Conservation (phyloP, 192 early-diverging fungal genomes). For the Obelidium mucronatum region DNA sequence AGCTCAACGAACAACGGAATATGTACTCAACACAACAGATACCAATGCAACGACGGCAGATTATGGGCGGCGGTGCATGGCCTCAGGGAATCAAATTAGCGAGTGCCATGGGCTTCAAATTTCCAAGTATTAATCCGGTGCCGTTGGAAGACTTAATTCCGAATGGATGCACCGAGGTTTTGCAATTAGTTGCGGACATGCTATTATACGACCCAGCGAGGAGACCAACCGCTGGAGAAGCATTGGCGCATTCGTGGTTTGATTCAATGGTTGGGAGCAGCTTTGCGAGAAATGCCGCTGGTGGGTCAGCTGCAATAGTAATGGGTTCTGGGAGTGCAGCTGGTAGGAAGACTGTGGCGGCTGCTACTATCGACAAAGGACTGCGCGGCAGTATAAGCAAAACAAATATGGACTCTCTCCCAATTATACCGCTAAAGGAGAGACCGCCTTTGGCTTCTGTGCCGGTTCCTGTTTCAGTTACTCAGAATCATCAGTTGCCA, state of each 20-base stretch:
- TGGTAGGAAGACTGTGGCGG: background rate
- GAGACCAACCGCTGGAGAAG: slow-evolving; percentile 78
- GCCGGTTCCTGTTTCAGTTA: background rate
- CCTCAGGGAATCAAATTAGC: slow-evolving; percentile 58
- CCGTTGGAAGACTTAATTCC: slow-evolving; percentile 66
- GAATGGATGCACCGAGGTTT: slow-evolving; percentile 58
- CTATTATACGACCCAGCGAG: slow-evolving; percentile 81
- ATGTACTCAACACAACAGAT: background rate
- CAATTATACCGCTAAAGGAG: background rate
- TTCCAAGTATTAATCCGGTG: slow-evolving; percentile 44
- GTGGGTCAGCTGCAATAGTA: no score
- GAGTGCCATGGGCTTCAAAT: slow-evolving; percentile 61
- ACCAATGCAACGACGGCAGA: slow-evolving; percentile 1
- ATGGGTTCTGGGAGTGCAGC: no score
- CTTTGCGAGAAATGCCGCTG: background rate
- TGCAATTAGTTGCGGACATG: slow-evolving; percentile 73
- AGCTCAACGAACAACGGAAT: background rate
- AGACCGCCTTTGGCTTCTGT: background rate
- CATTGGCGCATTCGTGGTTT: slow-evolving; percentile 72
- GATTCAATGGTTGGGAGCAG: slow-evolving; percentile 21
- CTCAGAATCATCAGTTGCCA: background rate
- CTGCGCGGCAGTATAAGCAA: background rate
- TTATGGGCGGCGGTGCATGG: slow-evolving; percentile 59
- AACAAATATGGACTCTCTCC: background rate
- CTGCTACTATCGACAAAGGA: background rate